Evolutionary conservation across 768 basidiomycete species (phyloP).

Genomic region (Lentinula raphanica): DNA sequence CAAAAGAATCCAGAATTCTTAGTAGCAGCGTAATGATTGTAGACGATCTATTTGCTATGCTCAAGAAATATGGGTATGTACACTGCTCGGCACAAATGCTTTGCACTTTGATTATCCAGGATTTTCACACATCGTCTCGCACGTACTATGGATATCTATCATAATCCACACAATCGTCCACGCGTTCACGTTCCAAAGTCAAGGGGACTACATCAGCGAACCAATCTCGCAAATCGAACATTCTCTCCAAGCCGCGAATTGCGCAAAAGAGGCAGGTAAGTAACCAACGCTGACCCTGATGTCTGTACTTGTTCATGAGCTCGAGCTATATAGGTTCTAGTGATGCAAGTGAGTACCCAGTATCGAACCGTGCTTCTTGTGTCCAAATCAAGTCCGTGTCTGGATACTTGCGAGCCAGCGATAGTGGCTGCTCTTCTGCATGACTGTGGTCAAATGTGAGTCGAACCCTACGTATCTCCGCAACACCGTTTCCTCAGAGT

Average conservation of each 20-base stretch:
- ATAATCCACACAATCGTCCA: too few relatives aligned
- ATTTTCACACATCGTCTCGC: too few relatives aligned
- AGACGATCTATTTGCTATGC: not conserved
- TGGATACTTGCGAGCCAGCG: too few relatives aligned
- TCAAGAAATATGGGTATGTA: not conserved
- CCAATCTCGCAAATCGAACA: conserved; percentile 1
- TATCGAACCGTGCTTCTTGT: not conserved
- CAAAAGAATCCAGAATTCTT: not conserved
- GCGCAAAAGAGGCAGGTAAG: not conserved
- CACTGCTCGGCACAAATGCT: too few relatives aligned
- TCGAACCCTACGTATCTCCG: not conserved
- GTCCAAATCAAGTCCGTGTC: too few relatives aligned
- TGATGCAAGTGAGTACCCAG: not conserved
- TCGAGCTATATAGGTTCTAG: too few relatives aligned
- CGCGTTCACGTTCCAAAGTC: not conserved
- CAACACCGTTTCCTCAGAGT: not conserved
- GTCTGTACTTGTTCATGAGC: too few relatives aligned
- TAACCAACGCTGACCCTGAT: not conserved
- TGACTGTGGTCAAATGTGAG: conserved; percentile 7
- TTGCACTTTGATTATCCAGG: too few relatives aligned
- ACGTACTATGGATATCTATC: too few relatives aligned
- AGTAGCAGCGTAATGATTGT: too few relatives aligned
- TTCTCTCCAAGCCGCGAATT: conserved; percentile 4
- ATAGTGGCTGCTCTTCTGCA: not conserved
- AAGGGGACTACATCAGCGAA: conserved; percentile 5